phyloP scores from a whole-genome alignment of 2,329 filamentous ascomycete genomes.

The Trichoderma endophyticum region DNA sequence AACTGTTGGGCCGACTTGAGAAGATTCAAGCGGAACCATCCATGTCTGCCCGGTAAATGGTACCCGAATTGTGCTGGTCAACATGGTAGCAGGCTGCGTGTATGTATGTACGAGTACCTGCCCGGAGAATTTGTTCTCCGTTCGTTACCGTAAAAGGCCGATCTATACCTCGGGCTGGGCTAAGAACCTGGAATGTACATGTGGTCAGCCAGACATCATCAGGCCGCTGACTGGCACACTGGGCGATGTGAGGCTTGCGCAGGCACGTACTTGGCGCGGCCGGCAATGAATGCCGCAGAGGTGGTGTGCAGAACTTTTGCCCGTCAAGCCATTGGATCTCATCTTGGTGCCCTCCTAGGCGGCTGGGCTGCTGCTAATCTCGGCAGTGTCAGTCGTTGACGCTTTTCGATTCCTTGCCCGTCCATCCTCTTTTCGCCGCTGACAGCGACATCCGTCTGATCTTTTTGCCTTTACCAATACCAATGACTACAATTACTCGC shows the following conservation, averaged over 20 bases:
- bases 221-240: background rate
- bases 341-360: background rate
- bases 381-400: slow-evolving; percentile 5
- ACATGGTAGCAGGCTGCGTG: background rate
- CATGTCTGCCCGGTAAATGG: background rate
- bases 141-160: background rate
- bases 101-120: background rate
- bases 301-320: slow-evolving; percentile 1
- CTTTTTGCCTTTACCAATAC: background rate
- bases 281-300: slow-evolving; percentile 12
- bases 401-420: no score
- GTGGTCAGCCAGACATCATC: background rate
- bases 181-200: background rate
- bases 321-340: background rate
- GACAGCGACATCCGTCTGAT: background rate
- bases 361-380: background rate
- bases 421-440: background rate
- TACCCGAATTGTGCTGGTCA: background rate
- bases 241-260: background rate
- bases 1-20: background rate
- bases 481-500: background rate
- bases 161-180: background rate
- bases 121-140: background rate
- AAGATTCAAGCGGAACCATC: background rate
- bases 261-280: slow-evolving; percentile 11